Conservation (phyloP, 768 basidiomycete species). For the Cystobasidium onofrii region DNA sequence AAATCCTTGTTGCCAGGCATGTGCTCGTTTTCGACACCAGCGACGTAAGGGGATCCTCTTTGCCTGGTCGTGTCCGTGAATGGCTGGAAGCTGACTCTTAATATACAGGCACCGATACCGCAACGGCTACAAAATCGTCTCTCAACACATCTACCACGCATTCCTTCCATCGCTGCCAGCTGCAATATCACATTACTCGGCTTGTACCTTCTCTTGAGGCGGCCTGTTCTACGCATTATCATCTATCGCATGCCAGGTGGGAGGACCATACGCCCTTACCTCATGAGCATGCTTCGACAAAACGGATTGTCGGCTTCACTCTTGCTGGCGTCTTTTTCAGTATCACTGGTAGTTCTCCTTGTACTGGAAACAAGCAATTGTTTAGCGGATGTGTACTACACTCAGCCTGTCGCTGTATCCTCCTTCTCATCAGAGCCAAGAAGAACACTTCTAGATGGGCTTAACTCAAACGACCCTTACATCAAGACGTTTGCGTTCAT, state of each 20-base stretch:
- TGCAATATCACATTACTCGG: conserved; percentile 23
- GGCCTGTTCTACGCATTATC: conserved; percentile 17
- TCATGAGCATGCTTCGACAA: conserved; percentile 20
- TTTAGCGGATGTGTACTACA: conserved; percentile 20
- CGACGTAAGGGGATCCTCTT: neutral
- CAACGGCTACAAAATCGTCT: conserved; percentile 4
- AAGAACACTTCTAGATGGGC: conserved; percentile 16
- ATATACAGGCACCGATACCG: conserved; percentile 4
- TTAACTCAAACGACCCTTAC: neutral
- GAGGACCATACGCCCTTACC: conserved; percentile 8
- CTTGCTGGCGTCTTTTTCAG: conserved; percentile 1
- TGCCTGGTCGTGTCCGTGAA: neutral
- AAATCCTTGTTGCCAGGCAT: conserved; percentile 1
- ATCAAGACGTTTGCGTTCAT: conserved; percentile 16
- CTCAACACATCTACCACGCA: neutral
- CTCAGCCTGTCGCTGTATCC: conserved; percentile 9
- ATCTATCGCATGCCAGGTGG: conserved; percentile 27
- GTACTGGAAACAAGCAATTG: conserved; percentile 15
- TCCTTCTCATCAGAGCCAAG: conserved; percentile 16
- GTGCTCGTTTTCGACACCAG: neutral
- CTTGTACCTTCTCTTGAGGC: conserved; percentile 23
- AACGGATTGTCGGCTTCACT: neutral
- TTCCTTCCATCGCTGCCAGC: neutral
- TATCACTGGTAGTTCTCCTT: neutral
- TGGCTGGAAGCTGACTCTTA: neutral